Base-by-base conservation (phyloP, 371 early-diverging fungal species). In the Syncephalastrum monosporum region DNA sequence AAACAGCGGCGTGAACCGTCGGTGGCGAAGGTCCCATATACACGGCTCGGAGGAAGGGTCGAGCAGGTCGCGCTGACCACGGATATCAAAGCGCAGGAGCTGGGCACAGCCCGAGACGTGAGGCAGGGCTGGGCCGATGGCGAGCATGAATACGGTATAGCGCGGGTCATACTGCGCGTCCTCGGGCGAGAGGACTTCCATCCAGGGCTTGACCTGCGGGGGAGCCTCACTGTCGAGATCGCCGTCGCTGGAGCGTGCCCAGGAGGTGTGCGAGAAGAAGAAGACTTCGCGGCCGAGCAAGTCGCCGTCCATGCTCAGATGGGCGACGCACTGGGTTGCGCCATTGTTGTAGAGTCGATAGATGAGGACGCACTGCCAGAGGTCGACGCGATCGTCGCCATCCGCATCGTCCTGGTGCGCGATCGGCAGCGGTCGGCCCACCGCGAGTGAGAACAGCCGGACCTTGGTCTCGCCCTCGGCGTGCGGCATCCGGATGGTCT, bases 331-430 rank as follows among this genome's bases (percentile, higher is more conserved):
- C 29, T 68, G 64, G 1, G 68, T 68, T 4, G 56, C 52, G 5
- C 68, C 72, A 50, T 68, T 60, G 23, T 72, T 67, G 55, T 59
- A 62, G 5, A 75, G 27, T 21, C 67, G 68, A 54, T 72, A 75
- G 3, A 75, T 61, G 23, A 71, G 59, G 12, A 75, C 56, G 0
- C 61, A 51, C 42, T 63, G 63, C 76, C 76, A 75, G 2, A 64
- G 23, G 44, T 71, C 66, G 7, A 68, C 60, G 41, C 64, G 50
- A 10, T 72, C 68, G 27, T 68, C 68, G n/a, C 50, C 57, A 16
- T 60, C 62, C 1, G 57, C 55, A 10, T 64, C 66, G 21, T 66
- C 61, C 14, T 24, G 42, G 5, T 60, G 43, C 8, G 47, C 53
- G 44, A 53, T 42, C 10, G 51, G 21, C 27, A 38, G 50, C 4